Conservation (phyloP, 2,329 filamentous ascomycete genomes). For the Aspergillus glaucus region DNA sequence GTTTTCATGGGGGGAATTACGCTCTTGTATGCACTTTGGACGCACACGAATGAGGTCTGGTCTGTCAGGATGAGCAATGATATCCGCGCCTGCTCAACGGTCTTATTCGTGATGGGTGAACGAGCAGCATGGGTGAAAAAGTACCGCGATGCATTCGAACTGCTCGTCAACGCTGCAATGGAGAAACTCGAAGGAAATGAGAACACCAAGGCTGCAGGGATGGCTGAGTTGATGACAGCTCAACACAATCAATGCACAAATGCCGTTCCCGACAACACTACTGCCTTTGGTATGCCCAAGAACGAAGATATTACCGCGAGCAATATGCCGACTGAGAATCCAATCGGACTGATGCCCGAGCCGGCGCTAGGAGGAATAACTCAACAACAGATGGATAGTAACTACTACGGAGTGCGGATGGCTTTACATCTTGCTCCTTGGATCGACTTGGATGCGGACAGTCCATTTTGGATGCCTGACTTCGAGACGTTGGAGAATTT, state of each 20-base stretch:
- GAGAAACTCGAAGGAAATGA: conserved; percentile 39
- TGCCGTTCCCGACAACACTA: conserved; percentile 1
- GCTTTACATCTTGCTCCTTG: conserved; percentile 34
- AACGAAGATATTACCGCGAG: conserved; percentile 9
- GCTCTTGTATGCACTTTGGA: conserved; percentile 34
- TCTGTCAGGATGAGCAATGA: conserved; percentile 46
- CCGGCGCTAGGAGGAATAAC: neutral
- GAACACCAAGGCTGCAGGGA: conserved; percentile 26
- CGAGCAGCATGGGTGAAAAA: conserved; percentile 44
- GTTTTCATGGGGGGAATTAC: conserved; percentile 36
- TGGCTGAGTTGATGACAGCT: conserved; percentile 38
- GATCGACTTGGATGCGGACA: conserved; percentile 32
- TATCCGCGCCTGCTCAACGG: conserved; percentile 44
- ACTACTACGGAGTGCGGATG: conserved; percentile 33
- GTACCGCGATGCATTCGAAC: conserved; percentile 44
- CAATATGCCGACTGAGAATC: neutral
- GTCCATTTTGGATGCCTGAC: conserved; percentile 36
- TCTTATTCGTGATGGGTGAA: conserved; percentile 47
- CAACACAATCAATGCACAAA: conserved; percentile 15
- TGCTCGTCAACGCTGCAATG: conserved; percentile 44
- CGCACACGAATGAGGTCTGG: conserved; percentile 42
- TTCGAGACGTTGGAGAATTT: conserved; percentile 31
- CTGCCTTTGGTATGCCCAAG: conserved; percentile 10
- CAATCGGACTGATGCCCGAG: conserved; percentile 9
- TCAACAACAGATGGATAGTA: conserved; percentile 14